Evolutionary conservation across 495 filamentous ascomycete genomes (phyloP), one percentile per base, ranked within the genome.

Genomic region (Penicillium taxi): DNA sequence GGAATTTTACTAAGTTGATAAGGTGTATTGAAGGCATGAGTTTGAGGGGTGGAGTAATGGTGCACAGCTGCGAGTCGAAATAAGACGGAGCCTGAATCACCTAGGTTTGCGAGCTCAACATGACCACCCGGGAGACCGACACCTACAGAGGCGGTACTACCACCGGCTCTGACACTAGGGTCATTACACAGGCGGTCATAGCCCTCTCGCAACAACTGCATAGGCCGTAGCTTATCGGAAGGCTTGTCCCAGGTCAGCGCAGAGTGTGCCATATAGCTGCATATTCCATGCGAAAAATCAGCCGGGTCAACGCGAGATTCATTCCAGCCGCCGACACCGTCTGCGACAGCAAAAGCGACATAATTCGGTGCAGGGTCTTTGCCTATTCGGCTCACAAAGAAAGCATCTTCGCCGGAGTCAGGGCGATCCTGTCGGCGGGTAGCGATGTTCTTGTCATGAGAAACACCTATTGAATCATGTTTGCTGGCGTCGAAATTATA

Each of bases 11-110:
- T 87, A 13, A 98, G 77, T 61, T 98, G 91, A 59, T 81, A 96
- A 2, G 91, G 91, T 0, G 90, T 96, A 61, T 98, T 98, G 70
- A 98, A 98, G 15, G 82, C 86, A 56, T 98, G 93, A 0, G 86
- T 96, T 58, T 98, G 91, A 15, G 86, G 82, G 23, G 78, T 72
- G 3, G 87, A 91, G 55, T 77, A 78, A 27, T 84, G 73, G 48
- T 88, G 82, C 12, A 96, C 81, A 9, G 82, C 84, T 48, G 86
- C 90, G 21, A 81, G 70, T 15, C 87, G 77, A 36, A 96, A 60
- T 31, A 94, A 78, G 15, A 96, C 75, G 55, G 86, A 96, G 34
- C 90, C 91, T n/a, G 88, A 95, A 62, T 98, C 91, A 42, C 91
- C 91, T n/a, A 98, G 68, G 56, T 98, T 98, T 25, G 91, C 93